A percentile compares a stretch with the other conserved stretches of the same genome.
Evolutionary conservation across 2,329 filamentous ascomycete genomes (phyloP).

Genomic region (Exophiala oligosperma): DNA sequence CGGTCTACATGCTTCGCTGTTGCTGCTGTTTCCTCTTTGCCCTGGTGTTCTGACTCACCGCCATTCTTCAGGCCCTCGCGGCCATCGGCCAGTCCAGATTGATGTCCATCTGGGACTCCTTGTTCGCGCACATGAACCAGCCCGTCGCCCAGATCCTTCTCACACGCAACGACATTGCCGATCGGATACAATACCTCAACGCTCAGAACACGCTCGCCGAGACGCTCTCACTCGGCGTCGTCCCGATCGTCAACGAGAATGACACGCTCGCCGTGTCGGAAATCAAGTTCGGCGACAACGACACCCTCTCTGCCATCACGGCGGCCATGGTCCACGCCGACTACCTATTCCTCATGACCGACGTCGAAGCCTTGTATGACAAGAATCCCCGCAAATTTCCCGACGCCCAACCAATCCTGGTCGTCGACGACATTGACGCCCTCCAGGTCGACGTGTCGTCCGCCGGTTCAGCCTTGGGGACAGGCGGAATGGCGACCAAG

Average conservation of each 20-base stretch:
- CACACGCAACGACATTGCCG: slow-evolving; percentile 93
- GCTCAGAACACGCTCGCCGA: slow-evolving; percentile 93
- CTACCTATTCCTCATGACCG: slow-evolving; percentile 96
- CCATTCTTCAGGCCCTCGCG: slow-evolving; percentile 68
- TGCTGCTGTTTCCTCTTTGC: neutral
- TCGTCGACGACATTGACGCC: slow-evolving; percentile 83
- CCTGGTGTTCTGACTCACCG: neutral
- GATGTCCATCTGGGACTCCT: slow-evolving; percentile 91
- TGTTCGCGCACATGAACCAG: slow-evolving; percentile 84
- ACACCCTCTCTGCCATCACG: slow-evolving; percentile 94
- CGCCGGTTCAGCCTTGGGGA: slow-evolving; percentile 84
- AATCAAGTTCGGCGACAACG: slow-evolving; percentile 99
- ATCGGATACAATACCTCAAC: slow-evolving; percentile 92
- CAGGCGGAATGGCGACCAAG: slow-evolving; percentile 96
- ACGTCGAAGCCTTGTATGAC: slow-evolving; percentile 96
- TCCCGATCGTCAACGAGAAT: slow-evolving; percentile 98
- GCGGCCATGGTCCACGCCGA: slow-evolving; percentile 97
- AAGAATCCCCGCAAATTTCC: slow-evolving; percentile 86
- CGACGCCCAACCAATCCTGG: slow-evolving; percentile 84
- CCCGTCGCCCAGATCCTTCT: slow-evolving; percentile 93
- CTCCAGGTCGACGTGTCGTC: slow-evolving; percentile 88
- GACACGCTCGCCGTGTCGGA: slow-evolving; percentile 95
- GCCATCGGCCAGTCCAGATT: slow-evolving; percentile 95
- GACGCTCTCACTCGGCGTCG: slow-evolving; percentile 89
- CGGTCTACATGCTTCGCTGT: neutral